Percentiles rank a stretch among this genome's conserved stretches.
These are phyloP conservation scores for Cladosporium colombiae DNA, from an alignment of 2,329 filamentous ascomycete genomes.

Conservation along the genomic window DNA sequence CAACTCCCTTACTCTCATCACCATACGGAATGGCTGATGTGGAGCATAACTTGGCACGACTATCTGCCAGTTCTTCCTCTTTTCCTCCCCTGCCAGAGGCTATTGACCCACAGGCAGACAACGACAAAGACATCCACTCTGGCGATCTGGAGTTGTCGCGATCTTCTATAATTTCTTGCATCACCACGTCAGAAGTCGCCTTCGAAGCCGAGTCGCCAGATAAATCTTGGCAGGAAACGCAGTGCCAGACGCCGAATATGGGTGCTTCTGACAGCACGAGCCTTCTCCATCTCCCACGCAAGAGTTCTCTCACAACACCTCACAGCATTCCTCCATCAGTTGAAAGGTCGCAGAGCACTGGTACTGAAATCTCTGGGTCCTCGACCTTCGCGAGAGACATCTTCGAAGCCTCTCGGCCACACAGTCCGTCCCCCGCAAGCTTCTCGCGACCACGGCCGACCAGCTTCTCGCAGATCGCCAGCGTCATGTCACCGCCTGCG, in stretches of 20 bases:
- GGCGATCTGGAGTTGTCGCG: background rate
- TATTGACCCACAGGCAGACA: background rate
- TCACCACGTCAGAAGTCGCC: background rate
- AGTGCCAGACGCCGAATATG: background rate
- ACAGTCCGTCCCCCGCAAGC: slow-evolving; percentile 30
- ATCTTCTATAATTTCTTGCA: background rate
- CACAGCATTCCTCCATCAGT: background rate
- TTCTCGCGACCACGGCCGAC: slow-evolving; percentile 31
- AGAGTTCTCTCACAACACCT: background rate
- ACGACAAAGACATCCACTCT: background rate
- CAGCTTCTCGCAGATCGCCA: slow-evolving; percentile 16
- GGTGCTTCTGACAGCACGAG: background rate
- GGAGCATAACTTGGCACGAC: background rate
- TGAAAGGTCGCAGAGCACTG: slow-evolving; percentile 3
- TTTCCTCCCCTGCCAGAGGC: background rate
- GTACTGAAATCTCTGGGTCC: background rate
- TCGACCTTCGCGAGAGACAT: background rate
- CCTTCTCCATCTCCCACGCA: background rate
- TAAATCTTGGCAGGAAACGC: background rate
- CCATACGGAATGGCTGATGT: background rate
- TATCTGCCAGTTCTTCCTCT: slow-evolving; percentile 8
- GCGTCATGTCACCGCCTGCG: slow-evolving; percentile 9
- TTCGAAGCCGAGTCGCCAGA: background rate
- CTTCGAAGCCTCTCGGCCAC: slow-evolving; percentile 22
- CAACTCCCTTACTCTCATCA: background rate